A percentile compares a stretch with the other conserved stretches of the same genome.
Conservation (phyloP, 305 asterid species). For the Fraxinus albicans region DNA sequence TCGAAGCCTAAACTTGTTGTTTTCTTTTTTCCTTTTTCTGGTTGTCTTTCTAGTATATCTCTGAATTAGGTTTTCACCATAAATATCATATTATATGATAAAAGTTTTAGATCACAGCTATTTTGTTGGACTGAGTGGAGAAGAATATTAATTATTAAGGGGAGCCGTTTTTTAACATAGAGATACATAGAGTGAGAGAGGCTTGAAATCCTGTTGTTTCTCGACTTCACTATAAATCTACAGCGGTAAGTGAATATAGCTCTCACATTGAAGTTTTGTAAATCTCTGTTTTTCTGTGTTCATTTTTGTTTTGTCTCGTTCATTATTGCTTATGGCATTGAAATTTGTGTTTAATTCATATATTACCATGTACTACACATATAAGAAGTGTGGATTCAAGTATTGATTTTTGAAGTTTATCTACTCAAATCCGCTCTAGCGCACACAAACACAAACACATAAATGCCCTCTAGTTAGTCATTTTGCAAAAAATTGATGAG, state of each 20-base stretch:
- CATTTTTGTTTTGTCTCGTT: neutral
- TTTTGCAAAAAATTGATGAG: neutral
- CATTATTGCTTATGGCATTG: neutral
- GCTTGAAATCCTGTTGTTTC: neutral
- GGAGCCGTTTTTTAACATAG: neutral
- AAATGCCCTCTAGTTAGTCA: neutral
- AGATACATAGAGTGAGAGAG: neutral
- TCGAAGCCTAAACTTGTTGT: neutral
- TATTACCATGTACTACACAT: neutral
- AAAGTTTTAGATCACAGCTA: neutral
- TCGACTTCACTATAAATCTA: neutral
- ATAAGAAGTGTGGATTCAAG: neutral
- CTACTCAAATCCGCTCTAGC: neutral
- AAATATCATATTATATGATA: neutral
- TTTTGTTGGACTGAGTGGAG: neutral
- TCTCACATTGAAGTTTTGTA: neutral
- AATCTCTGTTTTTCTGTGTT: neutral
- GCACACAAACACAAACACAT: neutral
- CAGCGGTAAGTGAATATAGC: neutral
- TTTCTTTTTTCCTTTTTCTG: neutral
- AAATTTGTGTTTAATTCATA: neutral
- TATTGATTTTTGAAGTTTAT: neutral
- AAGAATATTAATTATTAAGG: neutral
- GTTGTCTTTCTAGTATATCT: neutral
- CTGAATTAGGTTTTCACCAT: neutral